phyloP scores from a whole-genome alignment of 2,329 filamentous ascomycete species.

The Anthostomella pinea region DNA sequence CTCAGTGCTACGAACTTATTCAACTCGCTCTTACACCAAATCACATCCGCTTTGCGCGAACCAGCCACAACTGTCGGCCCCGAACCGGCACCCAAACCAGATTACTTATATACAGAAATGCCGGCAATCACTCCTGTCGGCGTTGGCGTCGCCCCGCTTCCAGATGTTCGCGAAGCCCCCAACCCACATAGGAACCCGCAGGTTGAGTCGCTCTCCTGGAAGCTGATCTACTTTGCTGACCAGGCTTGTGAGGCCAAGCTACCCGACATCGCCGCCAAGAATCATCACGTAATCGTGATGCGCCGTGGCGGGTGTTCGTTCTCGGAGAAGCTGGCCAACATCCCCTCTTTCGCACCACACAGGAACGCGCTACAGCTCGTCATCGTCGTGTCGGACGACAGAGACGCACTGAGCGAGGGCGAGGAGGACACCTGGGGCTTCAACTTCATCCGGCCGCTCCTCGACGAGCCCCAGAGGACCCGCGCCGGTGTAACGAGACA shows the following conservation, averaged over 20 bases:
- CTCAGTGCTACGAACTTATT: conserved; percentile 29
- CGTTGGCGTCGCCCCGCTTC: conserved; percentile 65
- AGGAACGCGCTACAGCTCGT: conserved; percentile 71
- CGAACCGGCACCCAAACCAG: conserved; percentile 28
- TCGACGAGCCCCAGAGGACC: conserved; percentile 73
- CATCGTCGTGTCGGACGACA: conserved; percentile 67
- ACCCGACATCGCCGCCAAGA: conserved; percentile 47
- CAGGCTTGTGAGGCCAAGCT: conserved; percentile 62
- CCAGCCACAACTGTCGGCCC: conserved; percentile 37
- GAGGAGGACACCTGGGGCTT: conserved; percentile 29
- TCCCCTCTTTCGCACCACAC: conserved; percentile 71
- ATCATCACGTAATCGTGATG: conserved; percentile 77
- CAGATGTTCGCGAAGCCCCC: conserved; percentile 59
- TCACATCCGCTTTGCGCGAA: conserved; percentile 49
- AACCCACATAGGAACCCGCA: conserved; percentile 36
- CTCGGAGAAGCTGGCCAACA: conserved; percentile 75
- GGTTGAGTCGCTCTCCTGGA: conserved; percentile 60
- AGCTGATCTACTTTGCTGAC: conserved; percentile 66
- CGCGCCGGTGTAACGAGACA: conserved; percentile 65
- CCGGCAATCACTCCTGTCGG: conserved; percentile 54
- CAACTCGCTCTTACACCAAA: conserved; percentile 42
- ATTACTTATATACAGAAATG: conserved; percentile 45
- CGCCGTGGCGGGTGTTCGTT: conserved; percentile 83
- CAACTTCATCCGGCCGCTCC: conserved; percentile 56
- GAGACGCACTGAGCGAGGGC: conserved; percentile 36